Conservation (phyloP, 225 moss, liverwort and hornwort species). For the Pseudisothecium myosuroides region DNA sequence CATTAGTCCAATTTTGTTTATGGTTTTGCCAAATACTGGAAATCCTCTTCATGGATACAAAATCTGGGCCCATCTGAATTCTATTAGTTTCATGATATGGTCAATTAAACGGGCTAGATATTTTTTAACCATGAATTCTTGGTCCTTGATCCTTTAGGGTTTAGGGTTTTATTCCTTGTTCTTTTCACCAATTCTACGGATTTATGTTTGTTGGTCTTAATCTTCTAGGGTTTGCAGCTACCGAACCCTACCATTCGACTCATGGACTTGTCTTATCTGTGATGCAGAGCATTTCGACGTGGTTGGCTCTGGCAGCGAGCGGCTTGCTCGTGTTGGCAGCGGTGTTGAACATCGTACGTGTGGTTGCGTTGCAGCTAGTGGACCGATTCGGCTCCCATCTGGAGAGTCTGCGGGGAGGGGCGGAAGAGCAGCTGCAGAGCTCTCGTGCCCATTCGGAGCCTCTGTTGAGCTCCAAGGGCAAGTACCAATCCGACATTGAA, state of each 20-base stretch:
- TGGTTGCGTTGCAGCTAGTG: constrained; percentile 12
- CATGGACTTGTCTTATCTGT: not conserved
- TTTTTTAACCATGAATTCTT: not conserved
- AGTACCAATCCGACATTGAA: constrained; percentile 33
- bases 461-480: constrained; percentile 14
- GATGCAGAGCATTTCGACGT: constrained; percentile 1
- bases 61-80: not conserved
- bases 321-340: constrained; percentile 18
- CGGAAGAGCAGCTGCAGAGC: not conserved
- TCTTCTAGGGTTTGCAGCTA: not conserved
- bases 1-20: not conserved
- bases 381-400: constrained; percentile 4
- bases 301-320: constrained; percentile 21
- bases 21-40: no score
- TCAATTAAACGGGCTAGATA: not conserved
- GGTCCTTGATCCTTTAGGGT: not conserved
- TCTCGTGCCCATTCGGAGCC: constrained; percentile 11
- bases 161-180: not conserved
- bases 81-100: no score
- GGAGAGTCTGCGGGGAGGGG: constrained; percentile 26
- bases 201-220: not conserved
- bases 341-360: constrained; percentile 12
- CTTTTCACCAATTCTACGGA: not conserved
- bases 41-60: not conserved
- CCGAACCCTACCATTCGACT: not conserved